Base-by-base conservation (phyloP, 768 basidiomycete genomes). In the Exidia glandulosa region DNA sequence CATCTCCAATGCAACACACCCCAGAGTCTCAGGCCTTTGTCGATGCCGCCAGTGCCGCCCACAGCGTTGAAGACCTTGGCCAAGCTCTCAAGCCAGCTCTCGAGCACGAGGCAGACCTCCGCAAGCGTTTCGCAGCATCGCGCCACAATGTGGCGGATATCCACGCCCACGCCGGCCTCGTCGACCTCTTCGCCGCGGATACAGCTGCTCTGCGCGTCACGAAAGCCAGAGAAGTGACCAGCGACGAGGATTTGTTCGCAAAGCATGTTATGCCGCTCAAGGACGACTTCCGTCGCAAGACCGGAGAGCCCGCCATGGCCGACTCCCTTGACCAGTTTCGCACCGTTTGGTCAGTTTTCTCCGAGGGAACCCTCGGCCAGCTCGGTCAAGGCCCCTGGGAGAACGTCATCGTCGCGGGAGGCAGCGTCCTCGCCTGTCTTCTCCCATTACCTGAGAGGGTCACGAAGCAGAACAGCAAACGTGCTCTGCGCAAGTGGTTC, bases 281-380 rank as follows among this genome's bases (percentile, higher is more conserved):
- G 2, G 73, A 74, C 14, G 64, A 64, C 2, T 69, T 72, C 23
- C 73, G 83, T 52, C 78, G 78, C 67, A 69, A 75, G 60, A 79
- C 83, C 48, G 81, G 82, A 32, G 66, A 72, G 2, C 77, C 79
- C 2, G 71, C 75, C 54, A 82, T 80, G 72, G 80, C 79, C 10
- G 63, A 71, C 1, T 71, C 71, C 63, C 66, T 83, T 13, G 83
- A 83, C 23, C 79, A 81, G 56, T 86, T 84, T 74, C 79, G 78
- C 71, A 79, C 77, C 71, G 83, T 83, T 65, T 86, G 83, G 83
- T 59, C 76, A 12, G 73, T 85, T 41, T 86, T 86, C 68, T 79
- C 78, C 13, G 83, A 86, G 65, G 80, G 80, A 2, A 81, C 82
- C 3, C 72, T 86, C 12, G 81, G 80, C 7, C 82, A 84, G 65